These are phyloP conservation scores for Mercurialis annua DNA, from an alignment of 345 rosid species.

Conservation along the genomic window DNA sequence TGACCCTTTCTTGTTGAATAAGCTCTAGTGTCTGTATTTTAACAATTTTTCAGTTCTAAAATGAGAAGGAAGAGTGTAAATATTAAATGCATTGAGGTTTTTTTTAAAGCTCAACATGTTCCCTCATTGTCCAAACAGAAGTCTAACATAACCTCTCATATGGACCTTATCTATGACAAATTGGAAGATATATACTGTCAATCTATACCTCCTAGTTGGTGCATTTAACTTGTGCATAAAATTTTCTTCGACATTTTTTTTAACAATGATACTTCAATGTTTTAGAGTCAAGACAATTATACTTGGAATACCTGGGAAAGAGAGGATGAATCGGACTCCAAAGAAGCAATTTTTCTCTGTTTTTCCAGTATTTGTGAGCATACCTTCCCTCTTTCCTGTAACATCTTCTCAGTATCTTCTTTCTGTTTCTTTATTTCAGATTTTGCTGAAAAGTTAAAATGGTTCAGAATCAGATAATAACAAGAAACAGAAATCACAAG, in stretches of 20 bases:
- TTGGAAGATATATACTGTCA: too few relatives aligned
- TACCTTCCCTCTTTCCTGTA: conserved; percentile 47
- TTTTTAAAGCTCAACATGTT: not conserved
- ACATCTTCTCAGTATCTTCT: conserved; percentile 51
- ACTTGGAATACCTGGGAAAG: conserved; percentile 48
- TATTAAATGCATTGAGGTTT: not conserved
- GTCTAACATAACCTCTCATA: not conserved
- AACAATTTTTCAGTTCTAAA: not conserved
- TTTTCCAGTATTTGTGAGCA: conserved; percentile 55
- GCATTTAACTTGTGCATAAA: not conserved
- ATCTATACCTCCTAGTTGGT: not conserved
- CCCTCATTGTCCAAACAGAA: not conserved
- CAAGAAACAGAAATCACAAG: not conserved
- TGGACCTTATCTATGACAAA: not conserved
- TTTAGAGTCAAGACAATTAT: not conserved
- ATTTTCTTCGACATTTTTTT: not conserved
- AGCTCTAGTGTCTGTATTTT: conserved; percentile 53
- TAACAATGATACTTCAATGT: not conserved
- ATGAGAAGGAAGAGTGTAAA: not conserved
- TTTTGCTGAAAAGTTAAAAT: conserved; percentile 41
- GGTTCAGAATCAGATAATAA: not conserved
- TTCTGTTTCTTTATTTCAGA: conserved; percentile 38
- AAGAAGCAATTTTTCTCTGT: conserved; percentile 46
- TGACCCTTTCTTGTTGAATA: conserved; percentile 52
- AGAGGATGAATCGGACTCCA: conserved; percentile 59